Evolutionary conservation across 371 early-diverging fungal species (phyloP).

Genomic region (Massospora cicadina): DNA sequence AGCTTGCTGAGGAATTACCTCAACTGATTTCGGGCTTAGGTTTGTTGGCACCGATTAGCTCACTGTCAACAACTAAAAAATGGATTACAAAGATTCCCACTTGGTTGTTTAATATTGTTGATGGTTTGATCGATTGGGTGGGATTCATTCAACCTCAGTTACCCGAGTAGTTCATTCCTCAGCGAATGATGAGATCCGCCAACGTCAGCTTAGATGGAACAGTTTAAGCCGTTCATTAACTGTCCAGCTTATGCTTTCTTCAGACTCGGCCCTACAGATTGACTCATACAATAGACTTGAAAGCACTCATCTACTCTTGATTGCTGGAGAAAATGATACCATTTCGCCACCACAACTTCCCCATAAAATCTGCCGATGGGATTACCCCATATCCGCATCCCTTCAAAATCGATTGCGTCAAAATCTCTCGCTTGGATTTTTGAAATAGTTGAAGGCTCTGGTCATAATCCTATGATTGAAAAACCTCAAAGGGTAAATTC

Average conservation of each 20-base stretch:
- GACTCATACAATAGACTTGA: background rate
- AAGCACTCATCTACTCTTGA: background rate
- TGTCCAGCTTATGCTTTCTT: background rate
- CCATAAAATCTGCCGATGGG: background rate
- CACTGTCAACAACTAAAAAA: background rate
- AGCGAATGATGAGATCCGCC: background rate
- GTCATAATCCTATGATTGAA: conserved; percentile 7
- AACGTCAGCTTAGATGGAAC: background rate
- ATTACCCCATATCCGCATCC: background rate
- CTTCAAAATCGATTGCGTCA: background rate
- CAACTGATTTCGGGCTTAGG: background rate
- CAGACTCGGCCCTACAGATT: background rate
- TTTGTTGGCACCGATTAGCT: background rate
- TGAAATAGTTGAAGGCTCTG: background rate
- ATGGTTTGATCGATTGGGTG: conserved; percentile 1
- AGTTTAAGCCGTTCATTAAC: background rate
- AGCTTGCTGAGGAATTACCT: background rate
- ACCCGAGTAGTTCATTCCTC: background rate
- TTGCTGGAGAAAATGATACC: background rate
- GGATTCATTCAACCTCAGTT: conserved; percentile 2
- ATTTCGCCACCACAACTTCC: background rate
- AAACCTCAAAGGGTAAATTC: background rate
- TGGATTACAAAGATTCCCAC: background rate
- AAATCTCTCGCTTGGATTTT: background rate
- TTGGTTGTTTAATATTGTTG: background rate